Base-by-base conservation (phyloP, 106 monocot genomes). In the Acorus calamus region DNA sequence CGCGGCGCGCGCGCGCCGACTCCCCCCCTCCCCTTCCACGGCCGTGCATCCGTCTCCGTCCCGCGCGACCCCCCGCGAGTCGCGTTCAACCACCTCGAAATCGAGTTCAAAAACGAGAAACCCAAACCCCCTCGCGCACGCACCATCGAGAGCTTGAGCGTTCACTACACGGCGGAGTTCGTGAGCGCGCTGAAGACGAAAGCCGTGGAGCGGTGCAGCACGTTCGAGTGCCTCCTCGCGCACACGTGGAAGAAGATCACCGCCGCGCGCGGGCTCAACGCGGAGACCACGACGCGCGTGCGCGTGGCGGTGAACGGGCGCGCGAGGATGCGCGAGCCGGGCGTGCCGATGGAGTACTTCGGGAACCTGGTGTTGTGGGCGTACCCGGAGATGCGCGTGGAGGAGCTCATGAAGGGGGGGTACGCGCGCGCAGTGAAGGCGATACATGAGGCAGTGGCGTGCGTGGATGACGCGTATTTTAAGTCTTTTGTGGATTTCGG, bases 281-380 rank as follows among this genome's bases (percentile, higher is more conserved):
- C 4, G 0, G 47, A 55, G 4, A 65, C 59, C 47, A 11, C 9
- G 6, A 76, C 76, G 0, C 63, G 52, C 50, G 59, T 76, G 12
- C 4, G 59, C n/a, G 50, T 76, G 0, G 70, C 69, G 0, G 65
- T 76, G 4, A 76, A 76, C 45, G 76, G 76, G 3, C 69, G 70
- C 5, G n/a, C 13, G 44, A 8, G 66, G 14, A 43, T 67, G 71
- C 55, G 8, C 28, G 28, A 28, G 14, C 70, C 77, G 2, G 3
- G 2, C 3, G 67, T 78, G 10, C 72, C 67, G 8, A 52, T 58
- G 49, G 64, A 65, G 47, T 78, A 78, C 57, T 72, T 78, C 67
- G 72, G 72, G 7, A 78, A 78, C 68, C 4, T 78, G 10, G 78
- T 78, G 13, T 61, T 78, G 4, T 78, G 78, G 78, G 78, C 78